phyloP scores from a whole-genome alignment of 345 rosid genomes.

The Eutrema yunnanense region DNA sequence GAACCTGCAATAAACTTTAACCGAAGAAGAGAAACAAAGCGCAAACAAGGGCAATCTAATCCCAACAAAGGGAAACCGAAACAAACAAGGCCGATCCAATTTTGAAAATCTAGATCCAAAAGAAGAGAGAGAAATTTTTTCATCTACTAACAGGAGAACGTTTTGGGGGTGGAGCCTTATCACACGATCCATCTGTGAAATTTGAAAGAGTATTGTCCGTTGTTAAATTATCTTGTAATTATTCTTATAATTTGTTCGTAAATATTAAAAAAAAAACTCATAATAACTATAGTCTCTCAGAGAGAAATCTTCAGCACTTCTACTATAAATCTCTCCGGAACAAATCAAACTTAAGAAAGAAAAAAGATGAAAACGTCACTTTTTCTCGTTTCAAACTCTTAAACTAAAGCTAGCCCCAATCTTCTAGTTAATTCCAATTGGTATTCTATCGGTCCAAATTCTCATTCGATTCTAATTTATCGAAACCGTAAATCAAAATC shows the following conservation, averaged over 20 bases:
- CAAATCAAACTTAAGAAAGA: neutral
- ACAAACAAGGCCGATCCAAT: too few relatives aligned
- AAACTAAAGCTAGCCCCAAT: neutral
- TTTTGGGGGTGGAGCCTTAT: constrained; percentile 7
- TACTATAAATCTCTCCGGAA: neutral
- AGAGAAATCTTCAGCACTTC: neutral
- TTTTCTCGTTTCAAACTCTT: neutral
- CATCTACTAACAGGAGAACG: too few relatives aligned
- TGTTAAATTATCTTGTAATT: too few relatives aligned
- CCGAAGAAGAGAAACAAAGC: too few relatives aligned
- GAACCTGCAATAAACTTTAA: too few relatives aligned
- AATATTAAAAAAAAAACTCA: too few relatives aligned
- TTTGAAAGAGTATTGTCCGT: neutral
- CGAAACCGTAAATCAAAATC: neutral
- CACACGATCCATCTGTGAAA: neutral
- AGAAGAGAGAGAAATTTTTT: too few relatives aligned
- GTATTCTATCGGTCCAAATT: neutral
- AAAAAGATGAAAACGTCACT: neutral
- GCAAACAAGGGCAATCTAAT: too few relatives aligned
- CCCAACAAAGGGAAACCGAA: too few relatives aligned
- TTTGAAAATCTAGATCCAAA: too few relatives aligned
- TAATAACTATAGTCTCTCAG: neutral
- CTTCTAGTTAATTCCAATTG: neutral
- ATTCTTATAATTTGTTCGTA: too few relatives aligned
- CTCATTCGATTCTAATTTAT: neutral